phyloP scores from a whole-genome alignment of 2,329 filamentous ascomycete species.

The Fusarium nodosum region DNA sequence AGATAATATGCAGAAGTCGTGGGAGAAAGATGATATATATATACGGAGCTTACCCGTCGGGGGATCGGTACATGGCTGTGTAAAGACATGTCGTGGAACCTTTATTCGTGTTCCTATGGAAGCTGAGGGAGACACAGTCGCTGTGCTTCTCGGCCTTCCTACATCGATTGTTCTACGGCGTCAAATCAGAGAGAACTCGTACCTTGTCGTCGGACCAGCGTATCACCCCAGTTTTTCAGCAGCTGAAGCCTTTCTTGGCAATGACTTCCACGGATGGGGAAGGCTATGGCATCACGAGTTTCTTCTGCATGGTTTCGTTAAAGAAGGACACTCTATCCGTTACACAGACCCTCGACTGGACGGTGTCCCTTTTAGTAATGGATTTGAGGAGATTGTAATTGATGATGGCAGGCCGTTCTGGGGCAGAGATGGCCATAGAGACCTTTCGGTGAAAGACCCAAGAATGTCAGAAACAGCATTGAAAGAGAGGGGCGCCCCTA shows the following conservation, averaged over 20 bases:
- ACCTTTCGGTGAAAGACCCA: background rate
- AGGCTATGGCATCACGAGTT: background rate
- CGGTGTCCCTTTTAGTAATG: background rate
- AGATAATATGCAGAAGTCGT: fast-evolving
- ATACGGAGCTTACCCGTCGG: fast-evolving
- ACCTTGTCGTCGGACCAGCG: background rate
- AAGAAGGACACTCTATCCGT: background rate
- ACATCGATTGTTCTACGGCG: background rate
- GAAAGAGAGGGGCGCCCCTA: background rate
- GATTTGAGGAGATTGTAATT: background rate
- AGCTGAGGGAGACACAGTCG: background rate
- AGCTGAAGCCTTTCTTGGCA: background rate
- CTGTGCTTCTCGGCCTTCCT: background rate
- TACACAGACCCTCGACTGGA: background rate
- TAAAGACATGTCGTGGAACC: background rate
- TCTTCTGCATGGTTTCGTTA: background rate
- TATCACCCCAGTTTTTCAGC: background rate
- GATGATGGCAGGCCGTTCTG: background rate
- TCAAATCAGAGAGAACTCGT: fast-evolving
- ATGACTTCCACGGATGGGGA: background rate
- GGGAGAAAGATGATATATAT: background rate
- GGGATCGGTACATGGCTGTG: background rate
- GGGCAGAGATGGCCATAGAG: background rate
- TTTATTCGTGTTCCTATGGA: background rate
- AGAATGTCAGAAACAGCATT: background rate